Conservation (phyloP, 2,329 filamentous ascomycete species). For the Westerdykella ornata region DNA sequence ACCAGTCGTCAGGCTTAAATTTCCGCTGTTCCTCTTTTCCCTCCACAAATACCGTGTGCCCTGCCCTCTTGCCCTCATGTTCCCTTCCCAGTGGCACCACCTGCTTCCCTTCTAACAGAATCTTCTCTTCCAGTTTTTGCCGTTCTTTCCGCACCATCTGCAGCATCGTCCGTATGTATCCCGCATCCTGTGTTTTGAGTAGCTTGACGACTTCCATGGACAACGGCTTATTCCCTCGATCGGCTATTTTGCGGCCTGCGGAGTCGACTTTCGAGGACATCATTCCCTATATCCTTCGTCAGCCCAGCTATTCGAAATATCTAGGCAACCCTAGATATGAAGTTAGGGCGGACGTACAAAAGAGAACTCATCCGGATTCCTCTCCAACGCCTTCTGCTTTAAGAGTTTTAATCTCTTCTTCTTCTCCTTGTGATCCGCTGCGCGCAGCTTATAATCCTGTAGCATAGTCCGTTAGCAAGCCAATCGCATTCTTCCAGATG, state of each 20-base stretch:
- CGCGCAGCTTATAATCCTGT: constrained; percentile 59
- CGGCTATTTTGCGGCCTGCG: constrained; percentile 37
- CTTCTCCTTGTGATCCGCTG: constrained; percentile 57
- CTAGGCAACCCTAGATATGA: too few relatives aligned
- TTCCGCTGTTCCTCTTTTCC: constrained; percentile 37
- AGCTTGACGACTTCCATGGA: constrained; percentile 55
- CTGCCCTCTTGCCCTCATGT: constrained; percentile 19
- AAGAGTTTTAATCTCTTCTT: constrained; percentile 54
- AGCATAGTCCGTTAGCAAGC: background rate
- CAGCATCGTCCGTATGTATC: constrained; percentile 54
- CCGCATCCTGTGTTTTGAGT: constrained; percentile 59
- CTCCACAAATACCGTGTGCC: constrained; percentile 38
- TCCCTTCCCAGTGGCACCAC: constrained; percentile 35
- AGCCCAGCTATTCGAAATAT: too few relatives aligned
- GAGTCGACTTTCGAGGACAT: constrained; percentile 47
- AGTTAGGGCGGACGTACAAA: constrained; percentile 47
- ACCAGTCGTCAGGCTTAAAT: constrained; percentile 39
- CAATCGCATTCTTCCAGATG: constrained; percentile 3
- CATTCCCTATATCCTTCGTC: constrained; percentile 38
- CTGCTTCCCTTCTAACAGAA: constrained; percentile 36
- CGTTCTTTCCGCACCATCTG: constrained; percentile 51
- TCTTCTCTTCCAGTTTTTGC: constrained; percentile 42
- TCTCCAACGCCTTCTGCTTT: constrained; percentile 53
- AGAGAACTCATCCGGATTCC: constrained; percentile 61
- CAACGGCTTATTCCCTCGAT: constrained; percentile 44